Evolutionary conservation across 352 stramenopile species (phyloP).

Genomic region (Phytophthora pinifolia): DNA sequence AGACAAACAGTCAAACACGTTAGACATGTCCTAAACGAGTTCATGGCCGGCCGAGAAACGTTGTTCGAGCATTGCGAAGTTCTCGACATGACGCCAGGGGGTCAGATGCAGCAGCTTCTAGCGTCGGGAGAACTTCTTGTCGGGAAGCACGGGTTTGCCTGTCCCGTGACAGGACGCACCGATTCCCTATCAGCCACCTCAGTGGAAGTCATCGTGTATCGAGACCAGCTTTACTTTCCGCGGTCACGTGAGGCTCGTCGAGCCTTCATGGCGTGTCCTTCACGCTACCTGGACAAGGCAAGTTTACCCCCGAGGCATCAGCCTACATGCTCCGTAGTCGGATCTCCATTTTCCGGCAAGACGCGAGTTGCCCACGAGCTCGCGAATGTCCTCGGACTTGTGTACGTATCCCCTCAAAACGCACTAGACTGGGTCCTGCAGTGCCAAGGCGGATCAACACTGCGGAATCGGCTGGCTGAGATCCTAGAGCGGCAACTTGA

Average conservation of each 20-base stretch:
- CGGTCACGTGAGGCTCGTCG: slow-evolving; percentile 16
- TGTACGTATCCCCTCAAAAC: slow-evolving; percentile 48
- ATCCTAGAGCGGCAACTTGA: slow-evolving; percentile 9
- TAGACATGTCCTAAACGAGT: slow-evolving; percentile 21
- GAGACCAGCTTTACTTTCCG: slow-evolving; percentile 67
- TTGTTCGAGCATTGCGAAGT: slow-evolving; percentile 52
- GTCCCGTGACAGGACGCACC: slow-evolving; percentile 36
- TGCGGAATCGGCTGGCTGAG: slow-evolving; percentile 25
- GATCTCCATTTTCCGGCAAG: slow-evolving; percentile 37
- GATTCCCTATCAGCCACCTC: slow-evolving; percentile 1
- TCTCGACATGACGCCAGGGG: slow-evolving; percentile 16
- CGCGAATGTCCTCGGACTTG: slow-evolving; percentile 26
- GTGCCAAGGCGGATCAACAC: slow-evolving; percentile 42
- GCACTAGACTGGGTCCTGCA: slow-evolving; percentile 60
- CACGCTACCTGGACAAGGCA: slow-evolving; percentile 20
- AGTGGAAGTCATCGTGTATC: slow-evolving; percentile 35
- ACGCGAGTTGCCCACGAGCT: slow-evolving; percentile 37
- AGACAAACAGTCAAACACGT: slow-evolving; percentile 45
- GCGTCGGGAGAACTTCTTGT: slow-evolving; percentile 44
- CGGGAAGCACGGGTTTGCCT: slow-evolving; percentile 52
- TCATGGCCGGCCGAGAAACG: slow-evolving; percentile 39
- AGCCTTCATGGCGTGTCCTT: slow-evolving; percentile 26
- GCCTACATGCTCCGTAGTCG: slow-evolving; percentile 42
- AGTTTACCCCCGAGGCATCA: slow-evolving; percentile 28
- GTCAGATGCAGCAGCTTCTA: slow-evolving; percentile 23